phyloP scores from a whole-genome alignment of 306 rosid genomes.

The Geum urbanum region DNA sequence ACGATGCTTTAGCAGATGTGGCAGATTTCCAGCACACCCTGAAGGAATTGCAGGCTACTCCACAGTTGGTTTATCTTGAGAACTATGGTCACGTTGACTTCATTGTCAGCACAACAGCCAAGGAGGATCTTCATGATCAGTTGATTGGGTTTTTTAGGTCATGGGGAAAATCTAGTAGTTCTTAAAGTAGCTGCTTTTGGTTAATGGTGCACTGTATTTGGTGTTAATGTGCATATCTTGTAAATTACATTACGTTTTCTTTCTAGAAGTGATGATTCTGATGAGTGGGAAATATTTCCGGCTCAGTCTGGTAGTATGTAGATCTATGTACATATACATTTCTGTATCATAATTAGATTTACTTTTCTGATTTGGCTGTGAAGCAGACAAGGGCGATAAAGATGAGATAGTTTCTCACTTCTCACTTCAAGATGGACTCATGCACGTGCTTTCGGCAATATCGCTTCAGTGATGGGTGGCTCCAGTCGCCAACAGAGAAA shows the following conservation, averaged over 20 bases:
- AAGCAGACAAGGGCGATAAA: constrained; percentile 16
- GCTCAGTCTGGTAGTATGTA: background rate
- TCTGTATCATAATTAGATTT: background rate
- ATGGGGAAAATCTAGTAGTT: constrained; percentile 30
- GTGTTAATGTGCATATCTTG: background rate
- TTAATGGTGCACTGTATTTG: background rate
- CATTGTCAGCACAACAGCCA: constrained; percentile 62
- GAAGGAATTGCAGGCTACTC: constrained; percentile 55
- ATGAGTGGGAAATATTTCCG: background rate
- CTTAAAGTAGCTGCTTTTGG: constrained; percentile 19
- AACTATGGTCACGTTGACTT: constrained; percentile 84
- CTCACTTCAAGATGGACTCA: background rate
- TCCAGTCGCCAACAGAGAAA: background rate
- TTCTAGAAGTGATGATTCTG: constrained; percentile 2
- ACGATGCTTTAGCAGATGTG: constrained; percentile 69
- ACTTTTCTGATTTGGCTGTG: constrained; percentile 9
- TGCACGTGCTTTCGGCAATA: background rate
- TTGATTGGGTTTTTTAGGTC: constrained; percentile 52
- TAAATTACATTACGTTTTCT: background rate
- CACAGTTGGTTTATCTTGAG: constrained; percentile 76
- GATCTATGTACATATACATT: background rate
- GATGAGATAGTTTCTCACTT: background rate
- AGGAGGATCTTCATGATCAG: constrained; percentile 69
- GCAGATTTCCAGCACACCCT: constrained; percentile 58
- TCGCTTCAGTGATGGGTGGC: background rate